Evolutionary conservation across 2,329 filamentous ascomycete genomes (phyloP), one percentile per base, ranked within the genome.

Genomic region (Pseudogymnoascus sp.): DNA sequence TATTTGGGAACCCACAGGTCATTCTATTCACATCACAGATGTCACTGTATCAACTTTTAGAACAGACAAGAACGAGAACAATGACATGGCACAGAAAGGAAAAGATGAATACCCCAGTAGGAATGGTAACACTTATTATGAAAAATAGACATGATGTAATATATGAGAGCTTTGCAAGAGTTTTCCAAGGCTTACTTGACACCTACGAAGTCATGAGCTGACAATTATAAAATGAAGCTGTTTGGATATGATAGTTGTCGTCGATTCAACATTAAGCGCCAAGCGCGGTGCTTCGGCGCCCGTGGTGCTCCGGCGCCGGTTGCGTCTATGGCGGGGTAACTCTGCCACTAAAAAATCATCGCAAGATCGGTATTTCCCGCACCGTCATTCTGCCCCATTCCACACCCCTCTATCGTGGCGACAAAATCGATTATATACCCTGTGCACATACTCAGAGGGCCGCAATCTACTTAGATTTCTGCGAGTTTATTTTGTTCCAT

Each of bases 341-440:
- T 35, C 1, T 37, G 56, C 33, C 33, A 33, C 56, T 40, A 60
- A 60, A 60, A 60, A 60, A 24, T 37, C 56, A 60, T 40, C 37
- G 24, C 56, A 37, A 37, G 33, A 29, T 40, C 56, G 56, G 56
- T 40, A 60, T 60, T 60, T 38, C 33, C 56, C 56, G 56, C 24
- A 40, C 37, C 56, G 56, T 60, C 56, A 60, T 60, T 38, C 56
- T 33, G 53, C 33, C 53, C 53, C 19, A 35, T 37, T 37, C 10
- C 29, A 11, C 56, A 38, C 56, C 31, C 31, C 33, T 37, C 31
- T 37, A 60, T 38, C 37, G 2, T 29, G 19, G 19, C 29, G 31
- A 60, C 19, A 40, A 40, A 16, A 60, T 6, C 13, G 13, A 24
- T 24, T 40, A 38, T 37, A 38, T 60, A 37, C 56, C 4, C n/a